Percentiles rank a stretch among this genome's conserved stretches.
Conservation (phyloP, 2,329 filamentous ascomycete species). For the Neurospora crassa region DNA sequence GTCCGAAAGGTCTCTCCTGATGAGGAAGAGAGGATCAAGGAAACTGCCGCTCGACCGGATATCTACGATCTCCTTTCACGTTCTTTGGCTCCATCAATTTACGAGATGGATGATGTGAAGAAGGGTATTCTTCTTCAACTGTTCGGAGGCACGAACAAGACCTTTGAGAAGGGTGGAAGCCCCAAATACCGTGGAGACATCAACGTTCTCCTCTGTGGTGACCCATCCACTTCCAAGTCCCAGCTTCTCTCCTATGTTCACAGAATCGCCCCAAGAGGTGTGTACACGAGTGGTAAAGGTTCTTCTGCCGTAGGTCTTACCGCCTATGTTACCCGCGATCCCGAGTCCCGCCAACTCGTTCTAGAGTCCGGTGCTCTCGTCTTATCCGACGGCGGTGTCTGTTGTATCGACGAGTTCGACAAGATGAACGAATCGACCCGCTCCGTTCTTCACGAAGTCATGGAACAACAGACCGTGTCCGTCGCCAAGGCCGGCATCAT, state of each 20-base stretch:
- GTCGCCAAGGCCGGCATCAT: constrained; percentile 90
- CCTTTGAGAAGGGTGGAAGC: constrained; percentile 90
- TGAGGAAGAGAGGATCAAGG: constrained; percentile 81
- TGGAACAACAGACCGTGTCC: constrained; percentile 81
- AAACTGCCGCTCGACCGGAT: constrained; percentile 69
- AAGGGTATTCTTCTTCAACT: constrained; percentile 95
- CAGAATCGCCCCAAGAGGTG: constrained; percentile 85
- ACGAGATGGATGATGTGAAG: constrained; percentile 98
- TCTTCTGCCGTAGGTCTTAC: constrained; percentile 75
- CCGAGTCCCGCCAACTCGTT: constrained; percentile 69
- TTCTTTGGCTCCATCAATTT: constrained; percentile 88
- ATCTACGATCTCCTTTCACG: constrained; percentile 88
- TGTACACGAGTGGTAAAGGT: constrained; percentile 75
- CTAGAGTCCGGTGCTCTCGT: constrained; percentile 73
- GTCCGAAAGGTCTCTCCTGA: constrained; percentile 74
- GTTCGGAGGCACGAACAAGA: constrained; percentile 96
- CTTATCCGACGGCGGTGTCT: constrained; percentile 71
- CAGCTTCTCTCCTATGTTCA: constrained; percentile 92
- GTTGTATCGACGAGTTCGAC: constrained; percentile 79
- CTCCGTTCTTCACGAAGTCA: constrained; percentile 77
- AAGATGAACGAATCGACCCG: constrained; percentile 76
- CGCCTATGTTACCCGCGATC: constrained; percentile 71
- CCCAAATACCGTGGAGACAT: constrained; percentile 96
- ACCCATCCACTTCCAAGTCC: constrained; percentile 93
- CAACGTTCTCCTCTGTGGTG: constrained; percentile 92